These are phyloP conservation scores for Ascobolus immersus DNA, from an alignment of 495 filamentous ascomycete species.

Conservation along the genomic window DNA sequence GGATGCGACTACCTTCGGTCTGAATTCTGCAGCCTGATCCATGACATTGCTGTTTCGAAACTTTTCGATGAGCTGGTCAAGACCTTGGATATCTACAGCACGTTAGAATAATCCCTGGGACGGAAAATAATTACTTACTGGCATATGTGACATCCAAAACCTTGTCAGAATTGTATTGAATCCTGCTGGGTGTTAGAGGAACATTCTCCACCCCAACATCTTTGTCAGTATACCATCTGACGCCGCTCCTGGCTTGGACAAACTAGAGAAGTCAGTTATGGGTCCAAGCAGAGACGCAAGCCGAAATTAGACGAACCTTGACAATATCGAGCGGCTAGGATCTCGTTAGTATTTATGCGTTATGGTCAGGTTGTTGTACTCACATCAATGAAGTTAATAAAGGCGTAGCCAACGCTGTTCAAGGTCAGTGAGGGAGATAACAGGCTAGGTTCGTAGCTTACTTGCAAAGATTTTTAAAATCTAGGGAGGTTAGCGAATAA, in stretches of 20 bases:
- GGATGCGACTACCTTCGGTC: constrained; percentile 41
- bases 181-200: constrained; percentile 23
- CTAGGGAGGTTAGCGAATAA: constrained; percentile 18
- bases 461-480: constrained; percentile 79
- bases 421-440: neutral
- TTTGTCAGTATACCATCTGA: constrained; percentile 17
- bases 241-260: constrained; percentile 42
- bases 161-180: constrained; percentile 60
- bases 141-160: constrained; percentile 81
- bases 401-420: constrained; percentile 79
- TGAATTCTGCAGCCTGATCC: constrained; percentile 52
- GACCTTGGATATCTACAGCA: constrained; percentile 50
- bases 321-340: constrained; percentile 45
- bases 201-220: neutral
- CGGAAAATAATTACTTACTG: constrained; percentile 30
- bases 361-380: constrained; percentile 13
- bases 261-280: constrained; percentile 30
- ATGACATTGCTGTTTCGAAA: constrained; percentile 94
- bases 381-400: constrained; percentile 80
- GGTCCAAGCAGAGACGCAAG: constrained; percentile 1
- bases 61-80: constrained; percentile 70
- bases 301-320: constrained; percentile 25
- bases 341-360: constrained; percentile 14
- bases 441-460: constrained; percentile 20
- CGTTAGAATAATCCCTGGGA: neutral